Evolutionary conservation across 352 stramenopile genomes (phyloP).

Genomic region (Phytophthora lateralis): DNA sequence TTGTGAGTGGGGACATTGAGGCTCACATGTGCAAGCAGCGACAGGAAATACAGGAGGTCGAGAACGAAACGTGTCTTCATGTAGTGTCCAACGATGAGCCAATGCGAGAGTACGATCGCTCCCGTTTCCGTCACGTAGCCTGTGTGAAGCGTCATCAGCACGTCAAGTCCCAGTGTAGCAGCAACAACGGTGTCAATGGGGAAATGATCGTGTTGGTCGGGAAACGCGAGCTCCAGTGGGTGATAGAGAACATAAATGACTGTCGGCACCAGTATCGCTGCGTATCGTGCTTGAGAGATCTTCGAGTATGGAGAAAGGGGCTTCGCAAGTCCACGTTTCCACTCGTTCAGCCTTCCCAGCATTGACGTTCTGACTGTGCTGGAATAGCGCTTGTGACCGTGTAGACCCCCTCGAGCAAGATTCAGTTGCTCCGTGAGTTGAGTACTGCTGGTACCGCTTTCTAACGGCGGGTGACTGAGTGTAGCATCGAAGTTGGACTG

Average conservation of each 20-base stretch:
- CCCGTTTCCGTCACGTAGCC: slow-evolving; percentile 35
- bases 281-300: slow-evolving; percentile 30
- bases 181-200: slow-evolving; percentile 7
- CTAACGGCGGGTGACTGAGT: slow-evolving; percentile 6
- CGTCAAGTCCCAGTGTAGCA: slow-evolving; percentile 28
- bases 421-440: slow-evolving; percentile 17
- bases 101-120: slow-evolving; percentile 25
- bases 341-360: not conserved
- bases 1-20: not conserved
- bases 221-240: slow-evolving; percentile 47
- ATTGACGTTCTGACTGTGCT: not conserved
- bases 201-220: slow-evolving; percentile 1
- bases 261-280: slow-evolving; percentile 30
- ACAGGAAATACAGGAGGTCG: slow-evolving; percentile 23
- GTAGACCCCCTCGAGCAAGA: slow-evolving; percentile 6
- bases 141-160: slow-evolving; percentile 41
- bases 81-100: slow-evolving; percentile 33
- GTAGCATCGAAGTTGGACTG: slow-evolving; percentile 1
- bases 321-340: slow-evolving; percentile 3
- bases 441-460: slow-evolving; percentile 13
- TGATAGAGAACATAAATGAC: slow-evolving; percentile 41
- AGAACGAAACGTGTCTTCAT: slow-evolving; percentile 29
- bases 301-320: slow-evolving; percentile 46
- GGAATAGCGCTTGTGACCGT: not conserved
- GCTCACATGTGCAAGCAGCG: slow-evolving; percentile 7